These are phyloP conservation scores for Agroathelia rolfsii DNA, from an alignment of 1,284 basidiomycete genomes.

Conservation along the genomic window DNA sequence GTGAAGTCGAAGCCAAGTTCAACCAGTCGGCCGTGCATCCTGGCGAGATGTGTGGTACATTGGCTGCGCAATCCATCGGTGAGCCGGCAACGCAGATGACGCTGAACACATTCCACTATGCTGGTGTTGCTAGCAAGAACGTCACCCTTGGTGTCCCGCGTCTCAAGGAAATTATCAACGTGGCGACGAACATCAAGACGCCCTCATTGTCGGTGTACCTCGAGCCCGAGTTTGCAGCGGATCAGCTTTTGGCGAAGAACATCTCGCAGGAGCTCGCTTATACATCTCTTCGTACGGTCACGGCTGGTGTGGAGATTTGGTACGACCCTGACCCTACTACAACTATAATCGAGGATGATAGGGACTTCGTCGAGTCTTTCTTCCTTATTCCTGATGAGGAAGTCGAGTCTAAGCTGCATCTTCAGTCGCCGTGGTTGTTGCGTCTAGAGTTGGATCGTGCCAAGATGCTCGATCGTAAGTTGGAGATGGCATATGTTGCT, in stretches of 20 bases:
- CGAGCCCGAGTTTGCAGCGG: constrained; percentile 58
- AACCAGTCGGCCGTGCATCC: constrained; percentile 87
- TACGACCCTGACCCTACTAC: constrained; percentile 92
- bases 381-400: constrained; percentile 99
- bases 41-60: constrained; percentile 98
- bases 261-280: constrained; percentile 91
- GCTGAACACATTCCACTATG: constrained; percentile 96
- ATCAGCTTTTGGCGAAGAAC: constrained; percentile 61
- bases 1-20: constrained; percentile 93
- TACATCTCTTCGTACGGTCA: constrained; percentile 92
- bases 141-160: constrained; percentile 97
- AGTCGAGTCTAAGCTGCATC: constrained; percentile 82
- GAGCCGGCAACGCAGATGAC: constrained; percentile 99
- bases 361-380: constrained; percentile 96
- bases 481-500: constrained; percentile 94
- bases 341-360: constrained; percentile 95
- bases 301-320: constrained; percentile 94
- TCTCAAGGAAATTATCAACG: constrained; percentile 98
- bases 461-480: constrained; percentile 95
- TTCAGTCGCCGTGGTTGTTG: constrained; percentile 95
- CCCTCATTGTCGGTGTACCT: constrained; percentile 92
- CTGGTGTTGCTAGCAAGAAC: constrained; percentile 96
- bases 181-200: constrained; percentile 97
- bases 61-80: constrained; percentile 97
- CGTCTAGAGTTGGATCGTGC: constrained; percentile 95